Percentiles rank a stretch among this genome's conserved stretches.
phyloP scores from a whole-genome alignment of 176 grass and related monocot species.

The Saccharum officinarum region DNA sequence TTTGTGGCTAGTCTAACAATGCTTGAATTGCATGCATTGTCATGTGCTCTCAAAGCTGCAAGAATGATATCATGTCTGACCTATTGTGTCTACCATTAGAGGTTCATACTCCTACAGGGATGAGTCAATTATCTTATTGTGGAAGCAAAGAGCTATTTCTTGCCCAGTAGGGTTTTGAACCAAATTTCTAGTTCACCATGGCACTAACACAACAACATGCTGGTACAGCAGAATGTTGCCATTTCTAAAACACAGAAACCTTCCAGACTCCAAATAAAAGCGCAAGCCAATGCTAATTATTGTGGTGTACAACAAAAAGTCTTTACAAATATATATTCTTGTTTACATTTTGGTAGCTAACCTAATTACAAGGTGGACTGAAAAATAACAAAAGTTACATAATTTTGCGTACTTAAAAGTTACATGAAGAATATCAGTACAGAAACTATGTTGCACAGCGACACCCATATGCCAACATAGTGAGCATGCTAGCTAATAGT shows the following conservation, averaged over 20 bases:
- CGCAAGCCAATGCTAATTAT: too few species aligned
- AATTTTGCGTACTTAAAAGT: constrained; percentile 15
- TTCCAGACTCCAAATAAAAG: neutral
- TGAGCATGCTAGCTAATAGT: too few species aligned
- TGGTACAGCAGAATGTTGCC: neutral
- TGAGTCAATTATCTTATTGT: neutral
- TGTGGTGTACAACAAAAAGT: too few species aligned
- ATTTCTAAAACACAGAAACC: neutral
- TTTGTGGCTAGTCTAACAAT: neutral
- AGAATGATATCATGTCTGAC: neutral
- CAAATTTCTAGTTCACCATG: neutral
- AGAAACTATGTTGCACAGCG: constrained; percentile 29
- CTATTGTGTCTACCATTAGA: neutral
- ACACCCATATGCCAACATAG: too few species aligned
- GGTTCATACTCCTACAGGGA: neutral
- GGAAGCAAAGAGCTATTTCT: too few species aligned
- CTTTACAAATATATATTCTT: neutral
- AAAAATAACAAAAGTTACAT: constrained; percentile 1
- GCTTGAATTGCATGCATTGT: neutral
- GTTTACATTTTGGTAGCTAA: neutral
- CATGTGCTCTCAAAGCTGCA: neutral
- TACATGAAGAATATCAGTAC: constrained; percentile 1
- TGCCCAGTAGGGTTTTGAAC: neutral
- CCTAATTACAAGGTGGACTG: constrained; percentile 23
- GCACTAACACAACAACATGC: neutral